Evolutionary conservation across 2,329 filamentous ascomycete genomes (phyloP).

Genomic region (Aspergillus novoparasiticus): DNA sequence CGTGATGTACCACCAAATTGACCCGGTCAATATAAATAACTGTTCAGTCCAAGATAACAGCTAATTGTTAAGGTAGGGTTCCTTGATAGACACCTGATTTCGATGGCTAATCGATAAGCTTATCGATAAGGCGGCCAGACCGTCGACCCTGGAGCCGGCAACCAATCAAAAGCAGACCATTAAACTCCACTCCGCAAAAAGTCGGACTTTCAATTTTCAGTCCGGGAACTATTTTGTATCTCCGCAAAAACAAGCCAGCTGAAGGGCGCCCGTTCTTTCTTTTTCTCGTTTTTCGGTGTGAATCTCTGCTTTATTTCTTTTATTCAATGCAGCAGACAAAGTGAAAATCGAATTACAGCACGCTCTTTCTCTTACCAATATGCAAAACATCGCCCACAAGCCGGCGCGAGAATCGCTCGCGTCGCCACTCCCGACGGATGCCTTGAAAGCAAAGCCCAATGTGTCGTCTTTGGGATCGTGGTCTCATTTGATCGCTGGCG

Average conservation of each 20-base stretch:
- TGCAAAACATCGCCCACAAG: constrained; percentile 13
- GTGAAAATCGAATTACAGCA: background rate
- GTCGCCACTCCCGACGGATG: constrained; percentile 13
- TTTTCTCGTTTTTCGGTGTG: background rate
- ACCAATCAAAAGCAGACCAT: background rate
- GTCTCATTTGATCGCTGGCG: constrained; percentile 37
- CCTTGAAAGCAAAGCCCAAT: background rate
- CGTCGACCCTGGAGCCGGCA: background rate
- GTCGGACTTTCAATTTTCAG: constrained; percentile 1
- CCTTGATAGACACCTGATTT: background rate
- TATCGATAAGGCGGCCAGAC: background rate
- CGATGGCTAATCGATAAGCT: background rate
- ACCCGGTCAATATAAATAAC: too few species aligned
- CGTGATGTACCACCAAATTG: background rate
- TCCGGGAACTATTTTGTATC: background rate
- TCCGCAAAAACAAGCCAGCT: background rate
- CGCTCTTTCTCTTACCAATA: background rate
- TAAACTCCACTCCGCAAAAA: background rate
- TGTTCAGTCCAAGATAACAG: too few species aligned
- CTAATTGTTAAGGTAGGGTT: background rate
- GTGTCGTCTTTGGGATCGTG: constrained; percentile 22
- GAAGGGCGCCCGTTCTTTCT: background rate
- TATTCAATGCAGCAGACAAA: background rate
- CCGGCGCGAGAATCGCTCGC: constrained; percentile 12
- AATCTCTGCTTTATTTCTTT: background rate